These are phyloP conservation scores for Pyrrhoderma lamaoense DNA, from an alignment of 1,284 basidiomycete species.

Conservation along the genomic window DNA sequence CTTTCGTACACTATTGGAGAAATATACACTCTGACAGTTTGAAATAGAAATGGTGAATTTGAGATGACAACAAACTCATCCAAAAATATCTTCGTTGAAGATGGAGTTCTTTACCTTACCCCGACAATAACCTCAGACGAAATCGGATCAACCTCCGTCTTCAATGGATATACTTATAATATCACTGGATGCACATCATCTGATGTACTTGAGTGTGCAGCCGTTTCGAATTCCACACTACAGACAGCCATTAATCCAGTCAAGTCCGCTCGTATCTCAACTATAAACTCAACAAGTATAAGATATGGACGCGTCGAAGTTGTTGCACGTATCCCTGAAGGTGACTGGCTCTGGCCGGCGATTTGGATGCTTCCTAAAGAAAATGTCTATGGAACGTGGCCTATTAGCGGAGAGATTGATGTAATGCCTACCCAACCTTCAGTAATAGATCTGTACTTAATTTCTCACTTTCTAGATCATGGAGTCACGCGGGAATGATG, in stretches of 20 bases:
- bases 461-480: conserved; percentile 26
- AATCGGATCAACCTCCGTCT: conserved; percentile 47
- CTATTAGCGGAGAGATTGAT: conserved; percentile 35
- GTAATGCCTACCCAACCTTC: conserved; percentile 26
- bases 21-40: not conserved
- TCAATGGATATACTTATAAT: conserved; percentile 58
- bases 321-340: conserved; percentile 52
- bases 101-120: conserved; percentile 70
- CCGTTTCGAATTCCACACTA: conserved; percentile 30
- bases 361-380: conserved; percentile 77
- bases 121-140: conserved; percentile 72
- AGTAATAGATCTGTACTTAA: not conserved
- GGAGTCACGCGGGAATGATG: conserved; percentile 23
- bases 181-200: conserved; percentile 57
- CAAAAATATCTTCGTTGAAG: conserved; percentile 63
- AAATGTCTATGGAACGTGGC: conserved; percentile 69
- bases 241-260: conserved; percentile 64
- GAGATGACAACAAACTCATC: conserved; percentile 64
- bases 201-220: conserved; percentile 39
- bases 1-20: conserved; percentile 29
- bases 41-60: conserved; percentile 65
- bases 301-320: conserved; percentile 71
- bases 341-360: conserved; percentile 78
- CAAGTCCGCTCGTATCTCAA: conserved; percentile 67
- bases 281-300: conserved; percentile 53